Percentiles rank a stretch among this genome's conserved stretches.
These are phyloP conservation scores for Claviceps humidiphila DNA, from an alignment of 2,329 filamentous ascomycete species.

Conservation along the genomic window DNA sequence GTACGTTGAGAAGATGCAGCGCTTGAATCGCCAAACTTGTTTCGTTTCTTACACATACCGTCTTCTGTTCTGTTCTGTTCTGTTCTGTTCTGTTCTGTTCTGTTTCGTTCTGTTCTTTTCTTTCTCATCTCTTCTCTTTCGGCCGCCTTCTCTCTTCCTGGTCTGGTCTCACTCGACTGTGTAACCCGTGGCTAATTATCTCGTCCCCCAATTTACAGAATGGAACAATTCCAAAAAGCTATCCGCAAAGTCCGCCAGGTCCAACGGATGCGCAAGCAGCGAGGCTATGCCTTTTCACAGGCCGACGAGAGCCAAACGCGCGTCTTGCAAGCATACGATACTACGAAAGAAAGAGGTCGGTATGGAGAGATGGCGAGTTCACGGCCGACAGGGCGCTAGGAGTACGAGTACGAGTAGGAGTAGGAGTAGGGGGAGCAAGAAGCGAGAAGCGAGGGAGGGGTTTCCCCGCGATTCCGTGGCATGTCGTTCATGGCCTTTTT, in stretches of 20 bases:
- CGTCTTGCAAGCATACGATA: constrained; percentile 95
- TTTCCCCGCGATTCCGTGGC: no score
- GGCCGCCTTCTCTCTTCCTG: no score
- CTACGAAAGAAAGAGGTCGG: constrained; percentile 75
- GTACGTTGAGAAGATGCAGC: constrained; percentile 32
- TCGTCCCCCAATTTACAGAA: constrained; percentile 37
- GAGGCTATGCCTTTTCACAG: constrained; percentile 95
- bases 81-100: neutral
- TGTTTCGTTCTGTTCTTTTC: neutral
- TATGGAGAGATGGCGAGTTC: constrained; percentile 84
- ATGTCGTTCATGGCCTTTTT: neutral
- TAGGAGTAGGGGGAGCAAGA: no score
- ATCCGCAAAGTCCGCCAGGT: constrained; percentile 97
- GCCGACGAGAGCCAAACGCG: constrained; percentile 93
- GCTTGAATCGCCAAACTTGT: no score
- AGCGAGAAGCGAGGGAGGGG: neutral
- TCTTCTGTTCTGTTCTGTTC: neutral
- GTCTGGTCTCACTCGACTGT: neutral
- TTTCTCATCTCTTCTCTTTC: neutral
- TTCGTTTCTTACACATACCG: no score
- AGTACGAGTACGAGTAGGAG: neutral
- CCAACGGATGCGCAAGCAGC: constrained; percentile 97
- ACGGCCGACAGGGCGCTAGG: constrained; percentile 16
- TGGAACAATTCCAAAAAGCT: constrained; percentile 99
- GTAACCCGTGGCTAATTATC: neutral